Conservation (phyloP, 2,329 filamentous ascomycete species). For the Blumeriella jaapii region DNA sequence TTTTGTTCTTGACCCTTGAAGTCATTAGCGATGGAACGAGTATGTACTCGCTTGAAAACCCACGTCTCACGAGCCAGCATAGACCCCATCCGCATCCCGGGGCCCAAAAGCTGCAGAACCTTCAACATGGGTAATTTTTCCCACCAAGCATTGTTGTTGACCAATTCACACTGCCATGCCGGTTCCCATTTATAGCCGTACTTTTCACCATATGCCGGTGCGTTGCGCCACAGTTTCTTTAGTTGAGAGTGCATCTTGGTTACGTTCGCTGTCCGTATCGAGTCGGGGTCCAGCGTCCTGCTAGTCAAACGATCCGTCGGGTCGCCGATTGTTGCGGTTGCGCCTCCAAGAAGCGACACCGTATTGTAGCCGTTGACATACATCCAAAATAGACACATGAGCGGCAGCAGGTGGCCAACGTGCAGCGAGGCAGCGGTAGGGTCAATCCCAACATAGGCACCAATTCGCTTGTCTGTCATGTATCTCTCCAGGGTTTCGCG, state of each 20-base stretch:
- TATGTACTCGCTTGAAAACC: slow-evolving; percentile 29
- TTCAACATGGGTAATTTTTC: slow-evolving; percentile 60
- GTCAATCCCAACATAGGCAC: slow-evolving; percentile 71
- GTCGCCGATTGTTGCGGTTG: slow-evolving; percentile 69
- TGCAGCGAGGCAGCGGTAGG: slow-evolving; percentile 72
- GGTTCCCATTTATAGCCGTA: slow-evolving; percentile 56
- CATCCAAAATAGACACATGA: slow-evolving; percentile 80
- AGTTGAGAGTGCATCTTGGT: slow-evolving; percentile 59
- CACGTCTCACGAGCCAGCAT: slow-evolving; percentile 85
- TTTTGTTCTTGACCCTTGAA: slow-evolving; percentile 59
- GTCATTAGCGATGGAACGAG: slow-evolving; percentile 6
- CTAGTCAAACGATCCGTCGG: slow-evolving; percentile 58
- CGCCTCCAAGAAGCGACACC: slow-evolving; percentile 58
- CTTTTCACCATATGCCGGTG: slow-evolving; percentile 51
- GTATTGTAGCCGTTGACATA: slow-evolving; percentile 63
- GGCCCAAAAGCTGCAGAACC: slow-evolving; percentile 63
- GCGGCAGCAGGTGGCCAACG: slow-evolving; percentile 66
- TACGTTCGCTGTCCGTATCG: slow-evolving; percentile 50
- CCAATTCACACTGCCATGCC: slow-evolving; percentile 54
- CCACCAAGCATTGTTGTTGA: slow-evolving; percentile 83
- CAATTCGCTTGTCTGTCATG: slow-evolving; percentile 54
- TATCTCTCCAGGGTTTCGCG: slow-evolving; percentile 47
- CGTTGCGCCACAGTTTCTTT: slow-evolving; percentile 62
- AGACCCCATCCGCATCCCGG: slow-evolving; percentile 63
- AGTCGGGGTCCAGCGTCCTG: slow-evolving; percentile 40